phyloP scores from a whole-genome alignment of 805 yeast species.

The Wickerhamiella occidentalis region DNA sequence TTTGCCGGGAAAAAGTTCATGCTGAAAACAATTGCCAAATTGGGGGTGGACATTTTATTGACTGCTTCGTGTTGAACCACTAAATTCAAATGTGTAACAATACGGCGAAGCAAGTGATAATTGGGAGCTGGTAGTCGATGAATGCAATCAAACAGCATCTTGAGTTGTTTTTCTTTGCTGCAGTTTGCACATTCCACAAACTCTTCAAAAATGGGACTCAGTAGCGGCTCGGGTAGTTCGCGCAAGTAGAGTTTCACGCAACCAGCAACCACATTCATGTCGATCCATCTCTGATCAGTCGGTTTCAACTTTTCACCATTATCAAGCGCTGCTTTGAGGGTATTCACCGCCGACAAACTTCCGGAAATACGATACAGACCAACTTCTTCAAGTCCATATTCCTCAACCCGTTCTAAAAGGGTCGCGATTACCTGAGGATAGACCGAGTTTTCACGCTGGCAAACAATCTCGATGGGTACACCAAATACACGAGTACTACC shows the following conservation, averaged over 20 bases:
- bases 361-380: constrained; percentile 76
- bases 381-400: constrained; percentile 78
- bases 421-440: constrained; percentile 57
- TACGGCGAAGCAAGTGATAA: constrained; percentile 52
- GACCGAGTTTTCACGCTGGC: constrained; percentile 51
- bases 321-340: constrained; percentile 42
- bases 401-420: constrained; percentile 64
- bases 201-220: constrained; percentile 52
- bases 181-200: constrained; percentile 31
- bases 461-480: constrained; percentile 64
- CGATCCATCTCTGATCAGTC: constrained; percentile 53
- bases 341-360: constrained; percentile 45
- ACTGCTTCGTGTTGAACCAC: constrained; percentile 53
- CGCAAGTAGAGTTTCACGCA: constrained; percentile 73
- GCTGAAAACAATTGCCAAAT: constrained; percentile 78
- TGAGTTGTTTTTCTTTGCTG: constrained; percentile 12
- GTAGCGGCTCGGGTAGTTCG: constrained; percentile 74
- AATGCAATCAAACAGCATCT: constrained; percentile 26
- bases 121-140: constrained; percentile 49
- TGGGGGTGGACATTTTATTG: constrained; percentile 81
- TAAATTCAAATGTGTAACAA: constrained; percentile 56
- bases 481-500: constrained; percentile 57
- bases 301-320: constrained; percentile 36
- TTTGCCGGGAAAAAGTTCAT: constrained; percentile 42
- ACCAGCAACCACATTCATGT: constrained; percentile 77